Base-by-base conservation (phyloP, 495 filamentous ascomycete genomes). In the Trypethelium eluteriae region DNA sequence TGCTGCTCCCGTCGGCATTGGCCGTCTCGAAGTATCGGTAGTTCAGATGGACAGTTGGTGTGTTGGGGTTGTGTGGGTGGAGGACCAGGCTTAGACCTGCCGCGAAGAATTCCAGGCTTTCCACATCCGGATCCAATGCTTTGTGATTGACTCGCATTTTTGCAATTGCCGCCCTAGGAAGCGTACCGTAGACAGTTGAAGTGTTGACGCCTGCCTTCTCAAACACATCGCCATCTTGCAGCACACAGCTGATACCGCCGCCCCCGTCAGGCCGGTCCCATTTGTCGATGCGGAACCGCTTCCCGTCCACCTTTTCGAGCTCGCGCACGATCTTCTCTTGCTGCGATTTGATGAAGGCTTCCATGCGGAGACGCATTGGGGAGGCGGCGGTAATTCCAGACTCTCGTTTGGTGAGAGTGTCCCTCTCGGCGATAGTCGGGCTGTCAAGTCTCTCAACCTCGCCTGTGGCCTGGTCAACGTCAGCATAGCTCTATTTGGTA, bases 11-110 rank as follows among this genome's bases (percentile, higher is more conserved):
- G 68, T 88, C 85, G 7, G 82, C 78, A 67, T 89, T 89, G 72
- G 87, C 86, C 6, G 94, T 99, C 81, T 99, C 94, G 74, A 99
- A 99, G 80, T 99, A 99, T 2, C 94, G 85, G 81, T 99, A 99
- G 81, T 99, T 99, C 67, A 99, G 82, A 76, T 99, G 94, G 32
- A 99, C 93, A 0, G 94, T 99, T 0, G 94, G 94, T 25, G 93
- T 93, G 88, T 95, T 96, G 36, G 94, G 94, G 77, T 99, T 99
- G 41, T 84, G 79, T 6, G 94, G 94, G 76, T 98, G 94, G 34
- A 97, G 79, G 62, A 99, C 92, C 73, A 98, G 81, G 69, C 92
- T 96, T 53, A 99, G 78, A 2, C 94, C 94, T 0, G 94, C 89
- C 25, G 92, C 94, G 75, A 97, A 99, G 84, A 98, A 99, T 65